Base-by-base conservation (phyloP, 2,329 filamentous ascomycete genomes). In the Colletotrichum filicis region DNA sequence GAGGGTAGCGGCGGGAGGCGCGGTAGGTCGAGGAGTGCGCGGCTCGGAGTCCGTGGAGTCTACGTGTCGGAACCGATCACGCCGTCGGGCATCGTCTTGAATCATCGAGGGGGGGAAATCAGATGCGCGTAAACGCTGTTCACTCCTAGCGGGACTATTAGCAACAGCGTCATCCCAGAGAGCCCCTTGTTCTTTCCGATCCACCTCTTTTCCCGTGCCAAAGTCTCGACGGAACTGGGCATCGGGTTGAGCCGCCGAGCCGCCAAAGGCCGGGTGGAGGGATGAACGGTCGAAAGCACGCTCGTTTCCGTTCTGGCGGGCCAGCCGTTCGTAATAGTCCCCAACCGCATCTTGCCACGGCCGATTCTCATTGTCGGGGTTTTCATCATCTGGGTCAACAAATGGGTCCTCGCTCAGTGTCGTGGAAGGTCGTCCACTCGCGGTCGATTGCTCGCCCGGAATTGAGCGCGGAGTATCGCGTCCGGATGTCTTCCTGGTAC, bases 271-370 rank as follows among this genome's bases (percentile, higher is more conserved):
- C 12, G 62, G 62, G 14, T 72, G 62, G 2, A 67, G 12, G 24
- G 60, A 74, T 9, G 32, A 37, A n/a, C 30, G 59, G 19, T 72
- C 68, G 11, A 72, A 59, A n/a, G 28, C 37, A 14, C 22, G 14
- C 4, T 46, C 62, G 7, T 59, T 28, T 16, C 30, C 28, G 35
- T 57, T 72, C 24, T 46, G 37, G 19, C 35, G 24, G n/a, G 61
- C 56, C 26, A 67, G 46, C 14, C 30, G 62, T 11, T 68, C 56
- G 37, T 67, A 62, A 35, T 58, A 63, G 14, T 8, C 30, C 26
- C 26, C 60, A 4, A 72, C 49, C 14, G n/a, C 26, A 6, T 74
- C 57, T 26, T 37, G 12, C 56, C 55, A 69, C n/a, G 16, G 22
- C 16, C 16, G 22, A 24, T 55, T 53, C 30, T 30, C 52, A 12